Conservation (phyloP, 805 yeast genomes). For the Debaryomyces tyrocola region DNA sequence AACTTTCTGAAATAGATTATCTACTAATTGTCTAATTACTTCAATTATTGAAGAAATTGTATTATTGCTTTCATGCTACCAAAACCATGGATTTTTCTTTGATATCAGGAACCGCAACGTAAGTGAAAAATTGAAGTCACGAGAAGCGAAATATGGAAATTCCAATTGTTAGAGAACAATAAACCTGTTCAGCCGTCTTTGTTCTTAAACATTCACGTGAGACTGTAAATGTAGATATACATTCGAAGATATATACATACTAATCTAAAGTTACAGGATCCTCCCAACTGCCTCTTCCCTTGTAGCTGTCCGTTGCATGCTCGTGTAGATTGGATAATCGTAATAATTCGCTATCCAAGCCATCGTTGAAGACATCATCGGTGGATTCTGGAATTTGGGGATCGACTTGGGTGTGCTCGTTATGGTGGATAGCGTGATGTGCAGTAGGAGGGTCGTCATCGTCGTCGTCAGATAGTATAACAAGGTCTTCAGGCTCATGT, state of each 20-base stretch:
- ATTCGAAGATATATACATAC: not conserved
- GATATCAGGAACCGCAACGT: not conserved
- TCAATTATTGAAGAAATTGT: not conserved
- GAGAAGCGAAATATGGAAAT: not conserved
- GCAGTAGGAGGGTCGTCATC: slow-evolving; percentile 7
- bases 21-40: not conserved
- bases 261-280: slow-evolving; percentile 40
- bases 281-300: slow-evolving; percentile 38
- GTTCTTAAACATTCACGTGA: not conserved
- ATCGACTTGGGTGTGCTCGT: slow-evolving; percentile 3
- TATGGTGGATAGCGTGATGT: not conserved
- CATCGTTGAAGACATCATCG: slow-evolving; percentile 27
- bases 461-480: slow-evolving; percentile 32
- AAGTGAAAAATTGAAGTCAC: not conserved
- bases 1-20: not conserved
- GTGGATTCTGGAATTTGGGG: not conserved
- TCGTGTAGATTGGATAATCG: slow-evolving; percentile 9
- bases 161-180: not conserved
- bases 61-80: not conserved
- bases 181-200: too few relatives aligned
- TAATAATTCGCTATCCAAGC: slow-evolving; percentile 28
- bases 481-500: slow-evolving; percentile 22
- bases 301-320: not conserved
- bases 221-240: not conserved
- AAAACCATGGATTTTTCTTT: not conserved